Evolutionary conservation across 148 eudicot genomes (phyloP), one percentile per base, ranked within the genome.

Genomic region (Diospyros kaki): DNA sequence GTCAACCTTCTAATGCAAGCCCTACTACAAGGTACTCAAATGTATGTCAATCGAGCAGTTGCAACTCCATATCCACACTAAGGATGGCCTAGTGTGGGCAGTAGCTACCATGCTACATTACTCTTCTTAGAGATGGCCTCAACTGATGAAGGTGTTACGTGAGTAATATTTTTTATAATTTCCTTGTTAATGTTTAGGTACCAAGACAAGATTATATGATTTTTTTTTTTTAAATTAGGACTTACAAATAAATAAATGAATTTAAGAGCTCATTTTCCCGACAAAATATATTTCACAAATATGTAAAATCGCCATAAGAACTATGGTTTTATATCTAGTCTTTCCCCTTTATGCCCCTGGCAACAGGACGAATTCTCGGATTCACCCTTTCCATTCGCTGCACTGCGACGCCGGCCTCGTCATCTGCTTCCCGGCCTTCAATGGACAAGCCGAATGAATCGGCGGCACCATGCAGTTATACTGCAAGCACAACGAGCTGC

Each of bases 381-480:
- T 58, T 78, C 80, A 86, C 79, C 96, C 97, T 78, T 77, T 86
- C 87, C 93, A 86, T 83, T 84, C 78, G 18, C 59, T 75, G 76
- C 98, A 94, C 76, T 94, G 98, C 3, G 80, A 74, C 9, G 89
- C 83, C 44, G 98, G 98, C 80, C 98, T 86, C 2, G 88, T 84
- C 74, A 85, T 89, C 81, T 83, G 87, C 54, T 70, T 80, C 72
- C 97, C 98, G 58, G 96, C 91, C 78, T 89, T 90, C 78, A 90
- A 80, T 60, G 98, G 98, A 75, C 98, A 94, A 9, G 96, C 85
- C 55, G 93, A 85, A 83, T 85, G 83, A 1, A 89, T 84, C 6
- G 98, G 98, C 58, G 89, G 91, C 70, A 90, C 93, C 98, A 94
- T 94, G 52, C 98, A 94, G 76, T 94, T 94, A 71, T 94, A 94